Conservation (phyloP, 2,329 filamentous ascomycete species). For the Paecilomyces sp. region DNA sequence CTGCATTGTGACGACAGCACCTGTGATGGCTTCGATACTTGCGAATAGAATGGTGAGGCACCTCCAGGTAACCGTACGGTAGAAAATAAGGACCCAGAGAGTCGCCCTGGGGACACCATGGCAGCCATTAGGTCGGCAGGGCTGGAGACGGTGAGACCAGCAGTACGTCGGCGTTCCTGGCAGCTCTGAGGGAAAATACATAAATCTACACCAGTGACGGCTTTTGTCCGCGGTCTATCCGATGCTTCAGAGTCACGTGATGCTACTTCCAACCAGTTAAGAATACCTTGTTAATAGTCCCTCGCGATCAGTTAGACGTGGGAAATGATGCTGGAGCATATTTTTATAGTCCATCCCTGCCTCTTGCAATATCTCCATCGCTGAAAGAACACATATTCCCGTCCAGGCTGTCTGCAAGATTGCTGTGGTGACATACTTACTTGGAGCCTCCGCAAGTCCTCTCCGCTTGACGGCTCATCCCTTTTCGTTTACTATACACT, state of each 20-base stretch:
- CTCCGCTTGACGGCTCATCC: neutral
- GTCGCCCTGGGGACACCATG: slow-evolving; percentile 26
- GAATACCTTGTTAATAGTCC: neutral
- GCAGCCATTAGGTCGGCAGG: neutral
- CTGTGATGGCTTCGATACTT: slow-evolving; percentile 1
- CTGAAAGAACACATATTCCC: neutral
- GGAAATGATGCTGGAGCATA: neutral
- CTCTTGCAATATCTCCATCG: neutral
- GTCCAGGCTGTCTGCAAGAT: neutral
- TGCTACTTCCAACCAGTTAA: neutral
- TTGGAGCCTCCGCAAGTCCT: slow-evolving; percentile 7
- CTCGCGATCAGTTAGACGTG: neutral
- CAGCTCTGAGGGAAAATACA: neutral
- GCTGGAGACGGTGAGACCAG: neutral
- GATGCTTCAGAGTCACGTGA: neutral
- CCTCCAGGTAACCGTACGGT: slow-evolving; percentile 10
- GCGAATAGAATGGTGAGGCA: slow-evolving; percentile 6
- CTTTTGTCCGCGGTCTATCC: neutral
- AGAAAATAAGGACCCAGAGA: slow-evolving; percentile 14
- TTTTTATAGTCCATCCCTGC: neutral
- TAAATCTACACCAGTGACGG: neutral
- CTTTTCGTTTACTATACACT: neutral
- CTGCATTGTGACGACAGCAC: slow-evolving; percentile 21
- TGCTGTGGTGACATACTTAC: neutral
- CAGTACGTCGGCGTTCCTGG: neutral